Conservation (phyloP, 371 early-diverging fungal species). For the Saksenaea vasiformis region DNA sequence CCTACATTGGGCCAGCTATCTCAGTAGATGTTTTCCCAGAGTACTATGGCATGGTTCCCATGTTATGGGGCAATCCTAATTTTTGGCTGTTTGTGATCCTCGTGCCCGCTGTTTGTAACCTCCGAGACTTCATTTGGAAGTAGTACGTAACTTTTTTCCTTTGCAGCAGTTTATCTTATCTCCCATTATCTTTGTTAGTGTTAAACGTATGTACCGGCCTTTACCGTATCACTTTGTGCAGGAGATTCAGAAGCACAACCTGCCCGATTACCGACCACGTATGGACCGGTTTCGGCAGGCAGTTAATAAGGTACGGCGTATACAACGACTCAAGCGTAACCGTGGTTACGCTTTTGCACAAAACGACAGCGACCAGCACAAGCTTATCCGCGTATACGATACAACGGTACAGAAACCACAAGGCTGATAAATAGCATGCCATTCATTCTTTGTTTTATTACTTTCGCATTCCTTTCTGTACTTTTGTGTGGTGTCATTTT, state of each 20-base stretch:
- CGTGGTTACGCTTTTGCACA: slow-evolving; percentile 98
- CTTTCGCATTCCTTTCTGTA: too few relatives aligned
- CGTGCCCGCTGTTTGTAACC: slow-evolving; percentile 78
- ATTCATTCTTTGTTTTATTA: too few relatives aligned
- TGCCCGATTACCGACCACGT: slow-evolving; percentile 95
- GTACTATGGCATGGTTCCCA: slow-evolving; percentile 77
- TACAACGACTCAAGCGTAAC: slow-evolving; percentile 89
- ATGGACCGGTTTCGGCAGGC: slow-evolving; percentile 97
- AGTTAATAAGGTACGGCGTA: slow-evolving; percentile 92
- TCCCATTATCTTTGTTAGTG: slow-evolving; percentile 30
- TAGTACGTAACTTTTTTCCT: slow-evolving; percentile 63
- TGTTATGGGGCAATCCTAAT: slow-evolving; percentile 72
- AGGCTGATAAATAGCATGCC: slow-evolving; percentile 46
- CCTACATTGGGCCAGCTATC: slow-evolving; percentile 77
- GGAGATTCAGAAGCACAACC: slow-evolving; percentile 97
- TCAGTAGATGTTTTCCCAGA: slow-evolving; percentile 67
- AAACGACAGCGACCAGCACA: slow-evolving; percentile 94
- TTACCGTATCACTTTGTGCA: slow-evolving; percentile 93
- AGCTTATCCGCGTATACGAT: slow-evolving; percentile 94
- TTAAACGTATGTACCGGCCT: slow-evolving; percentile 80
- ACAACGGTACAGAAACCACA: slow-evolving; percentile 91
- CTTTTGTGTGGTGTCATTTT: too few relatives aligned
- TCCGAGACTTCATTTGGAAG: slow-evolving; percentile 92
- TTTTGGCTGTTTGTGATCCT: slow-evolving; percentile 90
- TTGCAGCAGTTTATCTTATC: neutral